Evolutionary conservation across 306 rosid genomes (phyloP).

Genomic region (Prunus fruticosa): DNA sequence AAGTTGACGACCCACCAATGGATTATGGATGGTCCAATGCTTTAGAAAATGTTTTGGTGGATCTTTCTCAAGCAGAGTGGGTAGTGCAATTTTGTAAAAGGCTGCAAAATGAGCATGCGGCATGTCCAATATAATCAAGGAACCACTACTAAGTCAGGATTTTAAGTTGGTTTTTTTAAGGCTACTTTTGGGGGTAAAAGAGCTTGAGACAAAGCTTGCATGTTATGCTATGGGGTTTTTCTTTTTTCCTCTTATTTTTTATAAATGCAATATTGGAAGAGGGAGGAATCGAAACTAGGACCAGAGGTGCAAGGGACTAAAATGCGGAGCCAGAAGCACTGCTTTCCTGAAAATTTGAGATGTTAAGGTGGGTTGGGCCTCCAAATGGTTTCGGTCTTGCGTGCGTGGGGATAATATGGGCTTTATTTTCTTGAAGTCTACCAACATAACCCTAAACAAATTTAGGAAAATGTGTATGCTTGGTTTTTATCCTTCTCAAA

Average conservation of each 20-base stretch:
- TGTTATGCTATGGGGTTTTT: background rate
- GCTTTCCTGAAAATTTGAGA: background rate
- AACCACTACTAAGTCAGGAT: background rate
- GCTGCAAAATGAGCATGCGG: conserved; percentile 12
- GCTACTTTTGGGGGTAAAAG: background rate
- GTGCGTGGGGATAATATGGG: background rate
- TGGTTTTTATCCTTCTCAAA: background rate
- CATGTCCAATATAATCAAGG: background rate
- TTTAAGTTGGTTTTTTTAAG: background rate
- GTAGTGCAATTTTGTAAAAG: background rate
- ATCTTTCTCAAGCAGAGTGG: no score
- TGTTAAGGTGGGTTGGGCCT: background rate
- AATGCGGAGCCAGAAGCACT: background rate
- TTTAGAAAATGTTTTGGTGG: background rate
- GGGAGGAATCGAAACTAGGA: rapidly evolving
- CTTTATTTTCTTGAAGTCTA: background rate
- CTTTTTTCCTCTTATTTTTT: no score
- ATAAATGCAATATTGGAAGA: no score
- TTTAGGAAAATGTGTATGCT: no score
- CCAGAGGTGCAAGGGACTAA: no score
- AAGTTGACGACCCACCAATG: background rate
- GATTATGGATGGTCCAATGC: background rate
- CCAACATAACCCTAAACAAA: no score
- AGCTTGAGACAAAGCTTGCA: background rate
- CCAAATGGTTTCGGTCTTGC: background rate